Percentiles rank a stretch among this genome's conserved stretches.
phyloP scores from a whole-genome alignment of 306 rosid species.

The Castanea mollissima region DNA sequence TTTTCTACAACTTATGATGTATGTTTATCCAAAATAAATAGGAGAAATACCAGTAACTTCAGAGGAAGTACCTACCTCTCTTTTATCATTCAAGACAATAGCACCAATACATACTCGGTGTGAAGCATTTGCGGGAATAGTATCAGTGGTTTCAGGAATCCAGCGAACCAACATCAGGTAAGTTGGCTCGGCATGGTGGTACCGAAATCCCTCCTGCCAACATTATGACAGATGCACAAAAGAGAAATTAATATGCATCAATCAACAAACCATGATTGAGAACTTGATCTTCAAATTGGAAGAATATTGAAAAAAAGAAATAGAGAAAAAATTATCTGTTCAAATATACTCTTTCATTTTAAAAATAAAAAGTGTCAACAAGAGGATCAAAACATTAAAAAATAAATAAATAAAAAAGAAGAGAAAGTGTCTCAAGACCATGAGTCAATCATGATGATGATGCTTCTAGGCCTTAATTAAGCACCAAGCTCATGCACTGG shows the following conservation, averaged over 20 bases:
- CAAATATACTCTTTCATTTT: not conserved
- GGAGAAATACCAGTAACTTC: not conserved
- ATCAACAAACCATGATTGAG: not conserved
- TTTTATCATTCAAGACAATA: conserved; percentile 43
- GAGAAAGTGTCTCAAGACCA: not conserved
- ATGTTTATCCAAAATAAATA: not conserved
- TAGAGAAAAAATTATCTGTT: not conserved
- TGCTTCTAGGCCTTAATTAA: not conserved
- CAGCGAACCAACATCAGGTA: conserved; percentile 54
- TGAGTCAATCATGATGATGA: not conserved
- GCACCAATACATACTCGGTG: conserved; percentile 46
- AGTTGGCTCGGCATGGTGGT: conserved; percentile 58
- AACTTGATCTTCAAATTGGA: not conserved
- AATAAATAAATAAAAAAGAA: no score
- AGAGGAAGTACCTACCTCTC: conserved; percentile 37
- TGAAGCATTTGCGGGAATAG: conserved; percentile 58
- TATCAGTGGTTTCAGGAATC: conserved; percentile 45
- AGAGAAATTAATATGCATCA: conserved; percentile 1
- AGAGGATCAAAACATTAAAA: not conserved
- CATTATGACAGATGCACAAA: not conserved
- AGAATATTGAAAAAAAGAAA: not conserved
- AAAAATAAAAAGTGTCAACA: not conserved
- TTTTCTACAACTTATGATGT: not conserved
- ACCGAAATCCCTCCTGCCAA: conserved; percentile 54
- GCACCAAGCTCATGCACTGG: no score